Percentiles rank a stretch among this genome's conserved stretches.
These are phyloP conservation scores for Candida stauntonica DNA, from an alignment of 805 yeast species.

Conservation along the genomic window DNA sequence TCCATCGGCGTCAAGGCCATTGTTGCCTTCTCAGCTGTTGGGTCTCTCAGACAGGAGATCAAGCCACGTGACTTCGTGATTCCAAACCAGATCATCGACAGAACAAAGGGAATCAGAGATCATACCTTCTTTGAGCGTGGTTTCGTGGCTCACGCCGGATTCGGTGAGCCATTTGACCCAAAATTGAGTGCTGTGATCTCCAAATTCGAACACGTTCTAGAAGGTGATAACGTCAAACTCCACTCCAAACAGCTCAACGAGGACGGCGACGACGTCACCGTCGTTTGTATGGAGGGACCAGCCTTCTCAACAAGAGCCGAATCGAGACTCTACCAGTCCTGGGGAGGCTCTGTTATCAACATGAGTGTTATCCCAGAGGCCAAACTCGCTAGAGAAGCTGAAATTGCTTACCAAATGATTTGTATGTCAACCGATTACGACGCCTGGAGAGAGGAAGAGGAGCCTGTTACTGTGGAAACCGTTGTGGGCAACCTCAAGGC, in stretches of 20 bases:
- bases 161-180: conserved; percentile 93
- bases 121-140: conserved; percentile 84
- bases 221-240: conserved; percentile 43
- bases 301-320: conserved; percentile 97
- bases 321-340: conserved; percentile 73
- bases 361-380: conserved; percentile 98
- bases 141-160: conserved; percentile 94
- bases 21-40: conserved; percentile 93
- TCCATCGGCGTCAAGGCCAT: conserved; percentile 81
- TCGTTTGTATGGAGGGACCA: conserved; percentile 99
- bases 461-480: conserved; percentile 97
- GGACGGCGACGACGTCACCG: conserved; percentile 69
- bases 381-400: conserved; percentile 95
- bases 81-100: conserved; percentile 93
- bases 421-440: conserved; percentile 99
- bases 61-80: conserved; percentile 95
- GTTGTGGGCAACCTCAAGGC: conserved; percentile 88
- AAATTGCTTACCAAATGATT: conserved; percentile 93
- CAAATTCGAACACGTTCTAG: conserved; percentile 52
- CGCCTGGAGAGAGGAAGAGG: conserved; percentile 95
- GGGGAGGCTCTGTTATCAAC: conserved; percentile 95
- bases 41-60: conserved; percentile 85
- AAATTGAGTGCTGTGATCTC: conserved; percentile 63
- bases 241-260: conserved; percentile 54
- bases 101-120: conserved; percentile 92